These are phyloP conservation scores for Batrachochytrium dendrobatidis DNA, from an alignment of 371 early-diverging fungal species.

Conservation along the genomic window DNA sequence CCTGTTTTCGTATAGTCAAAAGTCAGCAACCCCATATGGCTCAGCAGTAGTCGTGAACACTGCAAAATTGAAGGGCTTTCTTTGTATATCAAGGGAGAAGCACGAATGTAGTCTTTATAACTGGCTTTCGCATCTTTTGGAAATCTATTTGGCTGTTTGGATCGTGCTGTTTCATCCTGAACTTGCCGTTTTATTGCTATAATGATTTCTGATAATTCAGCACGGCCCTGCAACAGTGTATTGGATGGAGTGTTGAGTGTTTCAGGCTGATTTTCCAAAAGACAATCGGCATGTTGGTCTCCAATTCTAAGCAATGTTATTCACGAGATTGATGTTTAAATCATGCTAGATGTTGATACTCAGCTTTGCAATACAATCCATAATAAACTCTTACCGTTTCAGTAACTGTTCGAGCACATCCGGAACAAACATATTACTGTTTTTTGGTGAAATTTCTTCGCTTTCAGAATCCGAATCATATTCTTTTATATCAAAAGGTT, in stretches of 20 bases:
- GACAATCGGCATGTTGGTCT: conserved; percentile 56
- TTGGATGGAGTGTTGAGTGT: conserved; percentile 44
- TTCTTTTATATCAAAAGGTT: background rate
- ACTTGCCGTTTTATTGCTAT: conserved; percentile 47
- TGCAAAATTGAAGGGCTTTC: conserved; percentile 52
- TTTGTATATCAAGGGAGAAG: conserved; percentile 18
- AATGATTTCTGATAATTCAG: conserved; percentile 11
- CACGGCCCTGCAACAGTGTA: background rate
- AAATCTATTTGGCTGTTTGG: too few relatives aligned
- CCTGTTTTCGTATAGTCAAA: conserved; percentile 68
- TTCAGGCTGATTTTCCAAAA: conserved; percentile 33
- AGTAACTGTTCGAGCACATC: conserved; percentile 42
- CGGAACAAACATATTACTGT: background rate
- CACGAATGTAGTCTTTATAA: background rate
- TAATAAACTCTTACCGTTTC: conserved; percentile 27
- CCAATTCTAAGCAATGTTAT: conserved; percentile 42
- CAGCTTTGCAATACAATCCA: background rate
- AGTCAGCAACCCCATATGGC: conserved; percentile 65
- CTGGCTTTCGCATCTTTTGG: background rate
- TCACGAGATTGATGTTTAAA: background rate
- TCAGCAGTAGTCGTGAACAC: conserved; percentile 58
- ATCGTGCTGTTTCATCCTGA: conserved; percentile 42
- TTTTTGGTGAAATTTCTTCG: too few relatives aligned
- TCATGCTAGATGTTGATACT: background rate
- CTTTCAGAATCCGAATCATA: background rate